Conservation (phyloP, 768 basidiomycete species). For the Psilocybe sp. region DNA sequence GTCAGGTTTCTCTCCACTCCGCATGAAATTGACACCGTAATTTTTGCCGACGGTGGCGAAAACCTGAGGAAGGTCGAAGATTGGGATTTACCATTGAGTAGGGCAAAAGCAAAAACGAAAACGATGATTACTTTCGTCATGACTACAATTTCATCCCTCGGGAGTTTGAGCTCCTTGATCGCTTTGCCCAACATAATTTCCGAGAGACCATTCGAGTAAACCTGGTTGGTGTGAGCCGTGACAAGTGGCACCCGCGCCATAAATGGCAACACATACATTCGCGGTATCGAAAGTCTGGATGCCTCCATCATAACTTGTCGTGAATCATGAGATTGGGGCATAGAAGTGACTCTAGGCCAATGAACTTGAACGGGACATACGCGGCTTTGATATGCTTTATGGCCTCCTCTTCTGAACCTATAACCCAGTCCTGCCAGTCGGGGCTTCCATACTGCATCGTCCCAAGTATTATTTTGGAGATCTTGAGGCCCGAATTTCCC, state of each 20-base stretch:
- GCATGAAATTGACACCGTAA: slow-evolving; percentile 11
- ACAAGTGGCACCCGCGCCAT: not conserved
- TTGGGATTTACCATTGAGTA: not conserved
- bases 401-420: slow-evolving; percentile 48
- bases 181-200: slow-evolving; percentile 72
- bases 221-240: slow-evolving; percentile 25
- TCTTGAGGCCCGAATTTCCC: not conserved
- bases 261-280: slow-evolving; percentile 26
- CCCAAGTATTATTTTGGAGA: slow-evolving; percentile 1
- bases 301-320: slow-evolving; percentile 51
- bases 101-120: not conserved
- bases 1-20: slow-evolving; percentile 24
- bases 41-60: slow-evolving; percentile 30
- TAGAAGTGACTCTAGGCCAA: not conserved
- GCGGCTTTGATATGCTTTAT: slow-evolving; percentile 52
- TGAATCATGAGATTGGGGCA: not conserved
- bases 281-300: slow-evolving; percentile 65
- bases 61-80: slow-evolving; percentile 30
- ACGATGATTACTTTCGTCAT: slow-evolving; percentile 59
- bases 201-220: slow-evolving; percentile 64
- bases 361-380: slow-evolving; percentile 18
- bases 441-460: slow-evolving; percentile 53
- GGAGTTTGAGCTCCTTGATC: slow-evolving; percentile 61
- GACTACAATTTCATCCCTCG: slow-evolving; percentile 75
- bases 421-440: slow-evolving; percentile 48